phyloP scores from a whole-genome alignment of 225 moss, liverwort and hornwort species.

The Climacium dendroides region DNA sequence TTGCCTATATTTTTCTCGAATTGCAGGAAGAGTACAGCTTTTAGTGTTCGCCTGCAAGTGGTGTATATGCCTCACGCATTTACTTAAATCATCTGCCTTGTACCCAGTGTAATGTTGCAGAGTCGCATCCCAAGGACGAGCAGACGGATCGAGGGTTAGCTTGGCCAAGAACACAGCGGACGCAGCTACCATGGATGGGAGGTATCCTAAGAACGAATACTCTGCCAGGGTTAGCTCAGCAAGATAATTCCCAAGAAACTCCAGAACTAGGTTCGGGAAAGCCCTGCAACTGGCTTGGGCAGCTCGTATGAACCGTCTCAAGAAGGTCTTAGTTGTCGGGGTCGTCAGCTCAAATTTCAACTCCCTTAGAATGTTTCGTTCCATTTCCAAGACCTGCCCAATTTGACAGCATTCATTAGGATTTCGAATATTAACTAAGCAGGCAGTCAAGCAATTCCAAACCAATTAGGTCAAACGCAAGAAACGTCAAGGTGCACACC shows the following conservation, averaged over 20 bases:
- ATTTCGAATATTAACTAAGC: no score
- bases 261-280: conserved; percentile 39
- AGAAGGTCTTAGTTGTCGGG: conserved; percentile 83
- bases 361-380: conserved; percentile 60
- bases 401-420: neutral
- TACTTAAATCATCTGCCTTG: conserved; percentile 31
- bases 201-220: conserved; percentile 41
- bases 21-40: conserved; percentile 46
- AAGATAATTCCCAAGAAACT: conserved; percentile 65
- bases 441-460: no score
- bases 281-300: conserved; percentile 48
- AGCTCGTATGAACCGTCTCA: conserved; percentile 82
- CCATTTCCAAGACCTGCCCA: conserved; percentile 78
- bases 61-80: conserved; percentile 50
- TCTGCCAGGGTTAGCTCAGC: conserved; percentile 57
- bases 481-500: neutral
- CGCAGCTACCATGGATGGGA: conserved; percentile 69
- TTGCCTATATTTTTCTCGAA: conserved; percentile 71
- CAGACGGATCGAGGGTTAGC: conserved; percentile 44
- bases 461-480: neutral
- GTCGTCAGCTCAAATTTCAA: conserved; percentile 89
- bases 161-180: conserved; percentile 72
- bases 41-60: conserved; percentile 52
- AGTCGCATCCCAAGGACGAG: conserved; percentile 56
- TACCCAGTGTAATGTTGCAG: conserved; percentile 71